Conservation (phyloP, 2,329 filamentous ascomycete genomes). For the Diaporthe longicolla region DNA sequence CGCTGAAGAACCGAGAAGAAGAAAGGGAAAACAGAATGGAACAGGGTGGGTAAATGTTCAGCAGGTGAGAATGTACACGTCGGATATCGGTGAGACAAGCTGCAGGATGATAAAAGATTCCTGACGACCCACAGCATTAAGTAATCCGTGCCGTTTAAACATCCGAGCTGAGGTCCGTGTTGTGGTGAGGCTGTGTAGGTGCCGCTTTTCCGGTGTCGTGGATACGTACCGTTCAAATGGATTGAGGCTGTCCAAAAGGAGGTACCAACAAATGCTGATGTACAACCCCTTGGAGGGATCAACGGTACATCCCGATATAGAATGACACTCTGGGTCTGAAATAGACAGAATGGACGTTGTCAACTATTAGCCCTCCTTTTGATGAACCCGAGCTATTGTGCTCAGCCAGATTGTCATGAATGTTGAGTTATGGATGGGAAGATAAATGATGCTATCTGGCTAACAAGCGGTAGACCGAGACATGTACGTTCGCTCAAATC, state of each 20-base stretch:
- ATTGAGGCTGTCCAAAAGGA: slow-evolving; percentile 13
- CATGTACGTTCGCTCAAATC: neutral
- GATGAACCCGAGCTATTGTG: neutral
- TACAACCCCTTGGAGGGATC: slow-evolving; percentile 10
- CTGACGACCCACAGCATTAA: slow-evolving; percentile 26
- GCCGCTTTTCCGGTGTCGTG: slow-evolving; percentile 31
- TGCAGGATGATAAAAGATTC: slow-evolving; percentile 18
- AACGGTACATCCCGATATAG: slow-evolving; percentile 10
- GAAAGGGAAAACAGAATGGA: neutral
- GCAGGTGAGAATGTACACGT: slow-evolving; percentile 20
- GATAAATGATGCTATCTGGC: neutral
- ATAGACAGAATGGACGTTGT: neutral
- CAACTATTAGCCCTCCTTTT: neutral
- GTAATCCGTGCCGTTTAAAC: slow-evolving; percentile 25
- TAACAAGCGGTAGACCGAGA: neutral
- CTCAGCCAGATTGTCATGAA: neutral
- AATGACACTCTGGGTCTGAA: neutral
- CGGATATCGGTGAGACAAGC: slow-evolving; percentile 30
- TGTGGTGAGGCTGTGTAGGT: slow-evolving; percentile 14
- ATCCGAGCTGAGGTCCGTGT: slow-evolving; percentile 29
- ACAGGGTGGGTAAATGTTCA: neutral
- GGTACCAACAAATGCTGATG: slow-evolving; percentile 20
- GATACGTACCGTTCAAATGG: slow-evolving; percentile 15
- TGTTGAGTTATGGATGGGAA: neutral
- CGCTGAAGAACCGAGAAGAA: neutral